Percentiles rank a stretch among this genome's conserved stretches.
Conservation (phyloP, 768 basidiomycete genomes). For the Auricularia cornea region DNA sequence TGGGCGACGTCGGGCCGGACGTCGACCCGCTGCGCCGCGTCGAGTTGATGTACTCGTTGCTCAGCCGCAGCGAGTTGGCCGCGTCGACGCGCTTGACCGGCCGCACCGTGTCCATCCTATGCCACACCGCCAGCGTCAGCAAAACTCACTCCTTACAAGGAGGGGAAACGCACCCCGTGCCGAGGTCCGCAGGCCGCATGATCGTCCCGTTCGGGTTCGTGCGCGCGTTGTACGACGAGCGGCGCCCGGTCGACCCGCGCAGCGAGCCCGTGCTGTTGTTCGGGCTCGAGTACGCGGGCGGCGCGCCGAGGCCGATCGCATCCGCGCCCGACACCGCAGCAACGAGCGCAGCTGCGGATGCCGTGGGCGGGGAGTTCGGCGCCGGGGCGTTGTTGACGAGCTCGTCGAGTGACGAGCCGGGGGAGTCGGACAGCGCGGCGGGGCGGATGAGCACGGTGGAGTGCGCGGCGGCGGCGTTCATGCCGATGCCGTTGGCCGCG, state of each 20-base stretch:
- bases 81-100: slow-evolving; percentile 90
- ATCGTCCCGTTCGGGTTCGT: slow-evolving; percentile 62
- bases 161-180: slow-evolving; percentile 42
- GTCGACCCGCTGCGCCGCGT: no score
- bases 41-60: no score
- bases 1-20: slow-evolving; percentile 32
- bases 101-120: slow-evolving; percentile 76
- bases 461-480: slow-evolving; percentile 48
- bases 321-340: slow-evolving; percentile 10
- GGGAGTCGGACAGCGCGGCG: no score
- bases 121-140: not conserved
- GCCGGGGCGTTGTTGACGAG: slow-evolving; percentile 34
- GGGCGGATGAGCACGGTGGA: slow-evolving; percentile 60
- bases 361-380: slow-evolving; percentile 28
- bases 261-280: slow-evolving; percentile 43
- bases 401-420: slow-evolving; percentile 9
- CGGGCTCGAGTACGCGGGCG: slow-evolving; percentile 49
- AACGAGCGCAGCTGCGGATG: slow-evolving; percentile 15
- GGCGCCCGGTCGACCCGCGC: slow-evolving; percentile 18
- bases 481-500: slow-evolving; percentile 35
- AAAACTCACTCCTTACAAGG: not conserved
- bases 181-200: slow-evolving; percentile 74
- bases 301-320: slow-evolving; percentile 40
- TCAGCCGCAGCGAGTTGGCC: slow-evolving; percentile 61
- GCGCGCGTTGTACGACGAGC: slow-evolving; percentile 52